Base-by-base conservation (phyloP, 805 yeast genomes). In the Blastobotrys attinorum region DNA sequence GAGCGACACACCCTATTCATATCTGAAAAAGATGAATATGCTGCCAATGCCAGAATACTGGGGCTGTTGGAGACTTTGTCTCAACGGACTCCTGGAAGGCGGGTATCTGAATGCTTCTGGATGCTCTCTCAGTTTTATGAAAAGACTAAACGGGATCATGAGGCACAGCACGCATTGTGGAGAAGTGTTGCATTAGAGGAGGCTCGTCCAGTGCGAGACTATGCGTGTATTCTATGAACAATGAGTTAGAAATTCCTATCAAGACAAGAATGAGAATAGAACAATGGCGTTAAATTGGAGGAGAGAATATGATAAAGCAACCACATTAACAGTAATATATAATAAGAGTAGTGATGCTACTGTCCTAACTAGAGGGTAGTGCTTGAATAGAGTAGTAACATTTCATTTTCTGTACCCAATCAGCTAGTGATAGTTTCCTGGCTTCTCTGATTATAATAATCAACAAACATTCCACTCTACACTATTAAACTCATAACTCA, bases 101-200 rank as follows among this genome's bases (percentile, higher is more conserved):
- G 59, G 42, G 60, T 65, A 10, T 64, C 77, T 5, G 95, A 86
- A 59, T 69, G 81, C 10, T 82, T 89, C 83, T 81, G 77, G 73
- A 72, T 73, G 44, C 65, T 84, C 45, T 75, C 86, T 1, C 62
- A 70, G 50, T 71, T 83, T 18, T 82, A 82, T 57, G 88, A 80
- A 49, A 65, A 57, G 21, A 63, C 73, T 39, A 77, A 74, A 37
- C 83, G 80, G 47, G 70, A 70, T 47, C 61, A 67, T 17, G 60
- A 64, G 31, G 68, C 75, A 47, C 72, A 72, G 23, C 56, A 66
- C 21, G 66, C 80, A 6, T 64, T 83, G 45, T 75, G 86, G 79
- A 73, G 66, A 52, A 73, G 83, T 59, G 73, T 84, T 10, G 78
- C 75, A 51, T 66, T 80, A 48, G 86, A 56, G 54, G 83, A 79